Percentiles rank a stretch among this genome's conserved stretches.
These are phyloP conservation scores for Tulasnella sp. DNA, from an alignment of 768 basidiomycete genomes.

Conservation along the genomic window DNA sequence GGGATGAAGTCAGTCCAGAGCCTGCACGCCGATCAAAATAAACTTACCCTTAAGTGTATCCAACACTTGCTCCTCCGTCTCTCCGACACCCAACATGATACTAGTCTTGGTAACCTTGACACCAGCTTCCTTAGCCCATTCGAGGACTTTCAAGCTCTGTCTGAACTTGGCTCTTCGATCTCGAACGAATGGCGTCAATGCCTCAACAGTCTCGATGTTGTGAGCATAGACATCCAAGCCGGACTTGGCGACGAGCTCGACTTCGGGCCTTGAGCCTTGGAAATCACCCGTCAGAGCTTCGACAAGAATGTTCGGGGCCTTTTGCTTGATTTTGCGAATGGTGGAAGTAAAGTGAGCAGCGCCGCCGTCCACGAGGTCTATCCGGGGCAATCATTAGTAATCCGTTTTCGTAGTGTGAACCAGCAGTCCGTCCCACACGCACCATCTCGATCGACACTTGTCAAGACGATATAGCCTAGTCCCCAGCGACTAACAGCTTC, in stretches of 20 bases:
- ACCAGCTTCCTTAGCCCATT: constrained; percentile 75
- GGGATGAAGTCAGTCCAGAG: not conserved
- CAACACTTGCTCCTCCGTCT: constrained; percentile 72
- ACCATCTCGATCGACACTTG: constrained; percentile 96
- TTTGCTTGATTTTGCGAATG: constrained; percentile 90
- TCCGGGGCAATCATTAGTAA: not conserved
- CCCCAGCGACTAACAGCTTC: constrained; percentile 98
- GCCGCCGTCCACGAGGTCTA: constrained; percentile 89
- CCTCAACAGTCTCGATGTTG: constrained; percentile 94
- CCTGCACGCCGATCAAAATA: not conserved
- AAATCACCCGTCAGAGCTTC: constrained; percentile 97
- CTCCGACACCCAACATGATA: constrained; percentile 97
- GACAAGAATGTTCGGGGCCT: constrained; percentile 94
- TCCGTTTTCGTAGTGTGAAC: not conserved
- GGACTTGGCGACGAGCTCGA: constrained; percentile 77
- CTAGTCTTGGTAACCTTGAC: constrained; percentile 93
- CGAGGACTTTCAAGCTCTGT: constrained; percentile 71
- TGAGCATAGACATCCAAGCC: constrained; percentile 98
- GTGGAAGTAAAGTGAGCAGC: constrained; percentile 93
- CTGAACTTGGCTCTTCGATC: constrained; percentile 68
- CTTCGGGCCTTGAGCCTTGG: constrained; percentile 63
- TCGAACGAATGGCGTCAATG: constrained; percentile 86
- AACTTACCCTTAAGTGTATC: constrained; percentile 71
- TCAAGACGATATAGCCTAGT: constrained; percentile 93
- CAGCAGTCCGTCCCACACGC: constrained; percentile 27